Conservation (phyloP, 768 basidiomycete species). For the Boletus huronensis region DNA sequence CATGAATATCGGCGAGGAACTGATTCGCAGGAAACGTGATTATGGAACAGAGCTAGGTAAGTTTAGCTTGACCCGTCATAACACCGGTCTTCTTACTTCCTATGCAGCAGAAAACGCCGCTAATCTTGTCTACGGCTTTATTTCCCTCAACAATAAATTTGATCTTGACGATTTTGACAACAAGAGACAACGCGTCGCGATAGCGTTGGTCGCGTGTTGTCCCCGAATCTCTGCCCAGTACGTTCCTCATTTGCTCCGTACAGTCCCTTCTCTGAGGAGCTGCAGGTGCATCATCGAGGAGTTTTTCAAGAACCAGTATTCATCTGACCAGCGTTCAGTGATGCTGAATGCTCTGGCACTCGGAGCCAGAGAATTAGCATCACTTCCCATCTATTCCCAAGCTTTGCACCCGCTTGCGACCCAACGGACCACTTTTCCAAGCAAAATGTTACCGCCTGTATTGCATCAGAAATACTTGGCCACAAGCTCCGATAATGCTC, state of each 20-base stretch:
- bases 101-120: constrained; percentile 85
- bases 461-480: constrained; percentile 69
- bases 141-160: constrained; percentile 79
- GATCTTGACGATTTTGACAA: constrained; percentile 77
- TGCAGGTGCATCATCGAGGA: constrained; percentile 80
- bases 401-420: constrained; percentile 30
- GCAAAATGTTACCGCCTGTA: constrained; percentile 68
- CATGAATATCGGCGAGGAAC: constrained; percentile 70
- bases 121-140: constrained; percentile 68
- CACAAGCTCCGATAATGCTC: constrained; percentile 35
- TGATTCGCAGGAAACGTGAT: constrained; percentile 78
- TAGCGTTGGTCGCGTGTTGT: constrained; percentile 75
- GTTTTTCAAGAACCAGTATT: constrained; percentile 93
- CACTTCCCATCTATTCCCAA: constrained; percentile 34
- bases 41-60: constrained; percentile 89
- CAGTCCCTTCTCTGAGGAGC: neutral
- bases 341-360: constrained; percentile 85
- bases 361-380: constrained; percentile 80
- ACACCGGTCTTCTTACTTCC: neutral
- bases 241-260: constrained; percentile 26
- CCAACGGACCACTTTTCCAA: constrained; percentile 61
- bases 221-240: constrained; percentile 81
- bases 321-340: constrained; percentile 76
- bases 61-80: neutral
- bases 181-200: constrained; percentile 72